phyloP scores from a whole-genome alignment of 495 filamentous ascomycete species.

The Xylaria scruposa region DNA sequence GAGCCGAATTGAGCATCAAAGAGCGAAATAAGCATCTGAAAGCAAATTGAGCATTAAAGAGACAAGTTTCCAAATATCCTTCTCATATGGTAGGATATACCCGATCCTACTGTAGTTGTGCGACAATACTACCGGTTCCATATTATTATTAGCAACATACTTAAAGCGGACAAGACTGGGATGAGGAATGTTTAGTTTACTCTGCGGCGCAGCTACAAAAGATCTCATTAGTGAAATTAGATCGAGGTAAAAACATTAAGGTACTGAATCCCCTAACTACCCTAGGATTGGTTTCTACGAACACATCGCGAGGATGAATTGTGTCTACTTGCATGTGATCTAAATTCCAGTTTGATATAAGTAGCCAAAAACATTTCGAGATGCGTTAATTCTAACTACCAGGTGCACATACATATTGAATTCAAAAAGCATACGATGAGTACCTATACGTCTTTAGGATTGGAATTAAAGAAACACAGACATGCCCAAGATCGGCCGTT shows the following conservation, averaged over 20 bases:
- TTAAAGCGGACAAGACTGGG: not conserved
- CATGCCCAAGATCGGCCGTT: constrained; percentile 1
- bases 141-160: not conserved
- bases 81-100: not conserved
- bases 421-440: not conserved
- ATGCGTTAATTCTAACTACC: not conserved
- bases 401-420: not conserved
- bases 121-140: not conserved
- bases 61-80: not conserved
- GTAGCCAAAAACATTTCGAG: not conserved
- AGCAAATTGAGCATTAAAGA: no score
- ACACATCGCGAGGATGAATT: not conserved
- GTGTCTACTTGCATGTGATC: not conserved
- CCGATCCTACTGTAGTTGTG: not conserved
- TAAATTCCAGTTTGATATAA: not conserved
- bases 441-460: not conserved
- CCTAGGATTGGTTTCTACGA: not conserved
- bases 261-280: not conserved
- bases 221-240: not conserved
- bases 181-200: not conserved
- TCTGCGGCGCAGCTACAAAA: not conserved
- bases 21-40: no score
- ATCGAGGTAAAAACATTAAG: not conserved
- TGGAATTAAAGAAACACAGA: not conserved
- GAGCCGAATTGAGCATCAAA: no score